Conservation (phyloP, 1,139 yeast species). For the Zhuliangozyma parablackwelliae region DNA sequence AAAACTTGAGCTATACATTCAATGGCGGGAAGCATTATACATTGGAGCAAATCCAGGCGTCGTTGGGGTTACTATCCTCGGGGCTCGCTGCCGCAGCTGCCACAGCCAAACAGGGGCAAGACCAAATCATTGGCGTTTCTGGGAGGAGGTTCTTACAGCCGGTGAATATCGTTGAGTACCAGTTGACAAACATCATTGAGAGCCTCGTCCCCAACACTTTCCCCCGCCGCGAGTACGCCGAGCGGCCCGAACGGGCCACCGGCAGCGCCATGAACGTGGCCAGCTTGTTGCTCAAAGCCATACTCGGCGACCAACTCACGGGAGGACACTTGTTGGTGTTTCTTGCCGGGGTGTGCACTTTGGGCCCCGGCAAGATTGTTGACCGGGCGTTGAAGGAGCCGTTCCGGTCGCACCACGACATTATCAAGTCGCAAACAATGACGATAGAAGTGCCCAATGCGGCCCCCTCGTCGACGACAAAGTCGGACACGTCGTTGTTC, state of each 20-base stretch:
- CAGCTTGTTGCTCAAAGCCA: slow-evolving; percentile 42
- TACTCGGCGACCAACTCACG: slow-evolving; percentile 39
- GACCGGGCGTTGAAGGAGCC: slow-evolving; percentile 47
- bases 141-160: slow-evolving; percentile 44
- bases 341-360: slow-evolving; percentile 55
- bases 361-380: slow-evolving; percentile 55
- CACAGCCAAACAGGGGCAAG: not conserved
- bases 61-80: slow-evolving; percentile 48
- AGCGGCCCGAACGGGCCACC: slow-evolving; percentile 56
- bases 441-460: slow-evolving; percentile 22
- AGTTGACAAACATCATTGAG: slow-evolving; percentile 50
- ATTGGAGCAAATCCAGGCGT: slow-evolving; percentile 45
- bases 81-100: slow-evolving; percentile 18
- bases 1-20: slow-evolving; percentile 34
- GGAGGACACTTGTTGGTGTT: slow-evolving; percentile 64
- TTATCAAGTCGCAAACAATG: slow-evolving; percentile 37
- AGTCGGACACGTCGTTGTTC: slow-evolving; percentile 30
- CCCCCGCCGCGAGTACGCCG: slow-evolving; percentile 38
- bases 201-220: slow-evolving; percentile 51
- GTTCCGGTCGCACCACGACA: slow-evolving; percentile 56
- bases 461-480: slow-evolving; percentile 15
- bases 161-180: slow-evolving; percentile 51
- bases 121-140: slow-evolving; percentile 19
- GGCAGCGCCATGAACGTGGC: slow-evolving; percentile 70
- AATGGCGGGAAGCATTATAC: slow-evolving; percentile 58